Conservation (phyloP, 345 rosid genomes). For the Acer negundo region DNA sequence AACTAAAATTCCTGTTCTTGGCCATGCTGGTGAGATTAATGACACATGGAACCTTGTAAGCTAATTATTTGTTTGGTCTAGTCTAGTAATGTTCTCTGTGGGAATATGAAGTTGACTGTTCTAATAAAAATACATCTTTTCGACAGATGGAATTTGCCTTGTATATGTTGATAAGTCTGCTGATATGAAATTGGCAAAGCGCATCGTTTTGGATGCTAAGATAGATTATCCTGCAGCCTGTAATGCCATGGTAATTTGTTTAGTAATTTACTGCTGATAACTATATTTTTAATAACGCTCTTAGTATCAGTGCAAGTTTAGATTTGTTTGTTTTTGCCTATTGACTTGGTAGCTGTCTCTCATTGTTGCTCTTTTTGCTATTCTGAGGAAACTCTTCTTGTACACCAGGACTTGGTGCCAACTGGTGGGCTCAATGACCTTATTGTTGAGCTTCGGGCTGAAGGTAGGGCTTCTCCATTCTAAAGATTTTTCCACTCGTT, state of each 20-base stretch:
- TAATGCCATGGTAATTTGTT: constrained; percentile 81
- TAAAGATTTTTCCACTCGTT: not conserved
- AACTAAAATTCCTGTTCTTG: constrained; percentile 95
- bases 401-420: constrained; percentile 79
- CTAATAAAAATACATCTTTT: constrained; percentile 14
- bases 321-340: not conserved
- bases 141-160: constrained; percentile 96
- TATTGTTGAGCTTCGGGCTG: constrained; percentile 50
- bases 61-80: constrained; percentile 7
- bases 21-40: constrained; percentile 83
- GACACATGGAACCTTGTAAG: constrained; percentile 5
- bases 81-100: not conserved
- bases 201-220: constrained; percentile 86
- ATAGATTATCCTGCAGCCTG: constrained; percentile 97
- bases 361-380: constrained; percentile 14
- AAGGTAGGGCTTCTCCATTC: constrained; percentile 48
- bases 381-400: constrained; percentile 91
- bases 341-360: constrained; percentile 1
- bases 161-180: constrained; percentile 90
- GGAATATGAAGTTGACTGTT: constrained; percentile 13
- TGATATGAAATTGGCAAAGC: constrained; percentile 76
- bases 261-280: constrained; percentile 5
- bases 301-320: not conserved
- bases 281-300: not conserved
- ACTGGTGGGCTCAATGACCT: constrained; percentile 59